Percentiles rank a stretch among this genome's conserved stretches.
Conservation (phyloP, 1,284 basidiomycete species). For the Volvariella volvacea region DNA sequence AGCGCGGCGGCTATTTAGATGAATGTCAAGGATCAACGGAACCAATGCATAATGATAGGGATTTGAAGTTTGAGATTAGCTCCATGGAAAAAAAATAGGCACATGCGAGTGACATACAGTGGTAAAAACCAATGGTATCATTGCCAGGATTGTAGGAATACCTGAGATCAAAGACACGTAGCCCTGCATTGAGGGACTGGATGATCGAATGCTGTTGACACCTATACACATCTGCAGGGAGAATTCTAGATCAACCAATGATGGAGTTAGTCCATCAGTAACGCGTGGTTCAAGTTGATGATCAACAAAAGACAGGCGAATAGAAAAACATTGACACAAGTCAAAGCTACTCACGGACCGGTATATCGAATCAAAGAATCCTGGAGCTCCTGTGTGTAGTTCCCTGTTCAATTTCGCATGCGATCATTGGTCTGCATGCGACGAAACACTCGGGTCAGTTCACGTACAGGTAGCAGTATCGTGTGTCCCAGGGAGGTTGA, state of each 20-base stretch:
- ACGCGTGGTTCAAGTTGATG: neutral
- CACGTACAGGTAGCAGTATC: conserved; percentile 37
- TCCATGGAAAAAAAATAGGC: no score
- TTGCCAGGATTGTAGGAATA: conserved; percentile 39
- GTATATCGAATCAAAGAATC: conserved; percentile 33
- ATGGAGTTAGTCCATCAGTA: no score
- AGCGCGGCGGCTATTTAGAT: conserved; percentile 27
- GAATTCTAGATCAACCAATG: conserved; percentile 24
- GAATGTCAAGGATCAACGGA: neutral
- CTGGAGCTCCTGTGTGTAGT: conserved; percentile 34
- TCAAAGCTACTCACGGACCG: conserved; percentile 25
- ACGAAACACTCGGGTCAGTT: neutral
- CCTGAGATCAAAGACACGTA: conserved; percentile 39
- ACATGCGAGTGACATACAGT: conserved; percentile 21
- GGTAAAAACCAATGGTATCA: conserved; percentile 39
- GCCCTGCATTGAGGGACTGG: conserved; percentile 36
- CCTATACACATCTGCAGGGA: conserved; percentile 26
- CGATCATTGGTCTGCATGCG: neutral
- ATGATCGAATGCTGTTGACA: conserved; percentile 38
- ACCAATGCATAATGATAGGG: neutral
- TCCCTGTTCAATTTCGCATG: conserved; percentile 27
- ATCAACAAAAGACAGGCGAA: no score
- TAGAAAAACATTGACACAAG: neutral
- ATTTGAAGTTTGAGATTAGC: no score
- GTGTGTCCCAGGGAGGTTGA: conserved; percentile 42